Conservation (phyloP, 495 filamentous ascomycete species). For the Penicillium coffeae region DNA sequence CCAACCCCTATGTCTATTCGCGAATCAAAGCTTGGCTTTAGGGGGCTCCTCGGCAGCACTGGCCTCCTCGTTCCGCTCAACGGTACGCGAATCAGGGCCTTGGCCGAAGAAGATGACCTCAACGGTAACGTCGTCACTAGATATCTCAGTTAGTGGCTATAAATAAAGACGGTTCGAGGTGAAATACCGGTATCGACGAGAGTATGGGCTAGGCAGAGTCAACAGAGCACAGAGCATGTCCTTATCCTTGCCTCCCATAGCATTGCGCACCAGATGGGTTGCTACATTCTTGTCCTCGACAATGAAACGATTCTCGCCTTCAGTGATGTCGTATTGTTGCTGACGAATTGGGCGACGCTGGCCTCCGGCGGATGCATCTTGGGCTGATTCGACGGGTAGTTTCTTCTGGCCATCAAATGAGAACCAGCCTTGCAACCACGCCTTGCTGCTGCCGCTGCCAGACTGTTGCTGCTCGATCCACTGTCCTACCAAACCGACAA, state of each 20-base stretch:
- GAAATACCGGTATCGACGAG: constrained; percentile 76
- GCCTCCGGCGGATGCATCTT: constrained; percentile 50
- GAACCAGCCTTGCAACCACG: constrained; percentile 51
- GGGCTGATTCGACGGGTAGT: constrained; percentile 50
- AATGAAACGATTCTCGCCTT: constrained; percentile 73
- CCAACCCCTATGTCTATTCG: too few relatives aligned
- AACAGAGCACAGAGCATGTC: constrained; percentile 94
- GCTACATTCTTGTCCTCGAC: constrained; percentile 96
- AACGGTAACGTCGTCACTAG: constrained; percentile 89
- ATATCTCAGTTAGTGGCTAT: background rate
- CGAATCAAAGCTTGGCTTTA: constrained; percentile 11
- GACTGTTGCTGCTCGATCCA: constrained; percentile 81
- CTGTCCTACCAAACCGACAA: constrained; percentile 90
- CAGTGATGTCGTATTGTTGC: constrained; percentile 72
- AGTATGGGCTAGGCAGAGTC: constrained; percentile 87
- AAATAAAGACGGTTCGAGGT: background rate
- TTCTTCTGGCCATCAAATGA: constrained; percentile 37
- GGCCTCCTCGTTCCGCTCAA: constrained; percentile 81
- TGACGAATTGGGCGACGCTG: constrained; percentile 74
- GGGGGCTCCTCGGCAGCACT: constrained; percentile 55
- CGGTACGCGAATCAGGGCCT: constrained; percentile 64
- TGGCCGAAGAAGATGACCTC: constrained; percentile 99
- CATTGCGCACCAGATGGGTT: constrained; percentile 93
- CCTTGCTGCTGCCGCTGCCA: constrained; percentile 35
- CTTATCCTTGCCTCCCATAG: constrained; percentile 85